Evolutionary conservation across 225 moss, liverwort and hornwort species (phyloP), one percentile per base, ranked within the genome.

Genomic region (Bryum argenteum): DNA sequence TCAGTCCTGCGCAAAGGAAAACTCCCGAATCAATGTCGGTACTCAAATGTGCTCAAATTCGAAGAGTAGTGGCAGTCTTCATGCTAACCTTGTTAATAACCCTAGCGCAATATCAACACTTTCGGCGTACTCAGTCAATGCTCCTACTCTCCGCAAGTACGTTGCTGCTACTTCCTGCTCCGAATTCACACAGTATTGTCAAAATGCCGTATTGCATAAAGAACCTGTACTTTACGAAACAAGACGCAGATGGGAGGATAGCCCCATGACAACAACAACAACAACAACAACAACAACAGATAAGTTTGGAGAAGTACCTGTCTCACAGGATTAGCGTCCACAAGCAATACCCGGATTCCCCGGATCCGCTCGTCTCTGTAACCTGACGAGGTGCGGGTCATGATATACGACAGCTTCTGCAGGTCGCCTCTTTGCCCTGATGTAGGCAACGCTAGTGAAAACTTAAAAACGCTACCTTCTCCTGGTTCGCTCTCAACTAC

Each of bases 381-480:
- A 21, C 85, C 87, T 17, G 83, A 80, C 56, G 66, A 75, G 55
- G 80, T 72, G 64, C 79, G 69, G 45, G 52, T 41, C 58, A 73
- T 84, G 38, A 73, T 57, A 22, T 39, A 58, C 7, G 66, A 23
- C 16, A 79, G 61, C 61, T 78, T 67, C 60, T 79, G 74, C 58
- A 70, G 41, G 64, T 75, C 47, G 18, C 91, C 96, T 19, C 80
- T 61, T 18, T 83, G 80, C 45, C 86, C 86, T 58, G 78, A 66
- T 48, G 86, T 80, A 28, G 86, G 86, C 56, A 83, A 72, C 58
- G 80, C 78, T 16, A 85, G 67, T 8, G 80, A 85, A 80, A 95
- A 95, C 76, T 93, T 93, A 71, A 95, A 95, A 66, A 93, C 86
- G 74, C 95, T 95, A 11, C 95, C 95, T 63, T 91, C 84, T 28